Conservation (phyloP, 2,329 filamentous ascomycete species). For the Talaromyces sp. region DNA sequence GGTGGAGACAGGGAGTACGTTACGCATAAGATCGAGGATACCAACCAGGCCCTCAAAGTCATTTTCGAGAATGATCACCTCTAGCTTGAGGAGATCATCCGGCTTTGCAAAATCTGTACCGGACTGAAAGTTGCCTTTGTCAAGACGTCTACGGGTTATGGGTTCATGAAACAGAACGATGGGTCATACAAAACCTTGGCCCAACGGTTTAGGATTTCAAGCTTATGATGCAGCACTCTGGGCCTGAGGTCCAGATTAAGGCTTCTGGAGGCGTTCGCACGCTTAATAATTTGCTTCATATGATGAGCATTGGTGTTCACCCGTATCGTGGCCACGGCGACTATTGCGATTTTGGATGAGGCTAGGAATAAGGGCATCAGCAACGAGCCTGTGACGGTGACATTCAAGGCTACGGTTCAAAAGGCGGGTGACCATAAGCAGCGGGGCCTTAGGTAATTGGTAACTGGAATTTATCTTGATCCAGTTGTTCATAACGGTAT, state of each 20-base stretch:
- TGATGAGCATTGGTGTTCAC: constrained; percentile 56
- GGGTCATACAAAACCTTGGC: background rate
- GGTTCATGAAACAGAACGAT: background rate
- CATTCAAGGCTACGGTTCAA: background rate
- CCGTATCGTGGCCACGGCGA: constrained; percentile 57
- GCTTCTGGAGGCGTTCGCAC: constrained; percentile 58
- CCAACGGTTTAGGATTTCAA: background rate
- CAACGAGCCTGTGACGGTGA: background rate
- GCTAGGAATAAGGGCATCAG: constrained; percentile 37
- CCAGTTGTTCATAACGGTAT: background rate
- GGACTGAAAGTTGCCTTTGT: background rate
- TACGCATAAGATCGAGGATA: background rate
- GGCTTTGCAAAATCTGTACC: background rate
- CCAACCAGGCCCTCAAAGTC: background rate
- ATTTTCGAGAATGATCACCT: background rate
- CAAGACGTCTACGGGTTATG: background rate
- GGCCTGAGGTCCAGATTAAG: constrained; percentile 52
- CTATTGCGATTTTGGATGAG: constrained; percentile 54
- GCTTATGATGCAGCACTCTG: constrained; percentile 14
- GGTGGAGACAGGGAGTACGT: background rate
- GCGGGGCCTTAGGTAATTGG: background rate
- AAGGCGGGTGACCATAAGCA: background rate
- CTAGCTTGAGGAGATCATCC: background rate
- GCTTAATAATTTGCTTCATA: constrained; percentile 55
- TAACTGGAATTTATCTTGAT: background rate